Conservation (phyloP, 1,139 yeast genomes). For the Protomyces arabidopsidicola region DNA sequence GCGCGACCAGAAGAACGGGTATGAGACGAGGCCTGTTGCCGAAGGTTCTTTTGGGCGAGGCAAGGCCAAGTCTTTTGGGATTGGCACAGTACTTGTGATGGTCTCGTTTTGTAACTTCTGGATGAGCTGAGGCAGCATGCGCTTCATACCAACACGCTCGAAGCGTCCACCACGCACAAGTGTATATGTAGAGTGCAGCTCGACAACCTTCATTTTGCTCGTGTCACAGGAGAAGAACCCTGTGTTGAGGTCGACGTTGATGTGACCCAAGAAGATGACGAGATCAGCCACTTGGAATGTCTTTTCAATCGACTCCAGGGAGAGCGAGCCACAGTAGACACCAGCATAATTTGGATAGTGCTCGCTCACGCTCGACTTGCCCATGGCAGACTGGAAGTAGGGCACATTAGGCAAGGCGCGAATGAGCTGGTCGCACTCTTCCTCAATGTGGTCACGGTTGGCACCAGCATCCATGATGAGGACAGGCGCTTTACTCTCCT, state of each 20-base stretch:
- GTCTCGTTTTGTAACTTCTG: background rate
- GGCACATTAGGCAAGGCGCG: constrained; percentile 44
- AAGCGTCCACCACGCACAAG: constrained; percentile 12
- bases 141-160: constrained; percentile 19
- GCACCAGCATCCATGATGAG: constrained; percentile 65
- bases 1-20: constrained; percentile 32
- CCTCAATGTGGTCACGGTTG: constrained; percentile 50
- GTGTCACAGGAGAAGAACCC: constrained; percentile 45
- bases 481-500: constrained; percentile 12
- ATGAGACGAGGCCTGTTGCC: constrained; percentile 31
- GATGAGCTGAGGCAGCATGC: constrained; percentile 8
- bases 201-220: constrained; percentile 38
- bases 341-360: constrained; percentile 53
- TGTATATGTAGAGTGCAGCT: background rate
- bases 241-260: constrained; percentile 44
- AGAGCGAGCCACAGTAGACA: constrained; percentile 53
- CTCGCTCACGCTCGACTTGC: constrained; percentile 63
- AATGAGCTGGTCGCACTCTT: constrained; percentile 48
- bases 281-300: constrained; percentile 41
- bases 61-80: constrained; percentile 2
- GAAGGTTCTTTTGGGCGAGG: constrained; percentile 1
- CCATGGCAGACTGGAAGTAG: constrained; percentile 47
- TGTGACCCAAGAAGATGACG: constrained; percentile 43
- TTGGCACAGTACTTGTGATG: background rate
- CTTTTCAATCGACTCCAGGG: constrained; percentile 46